A percentile compares a stretch with the other conserved stretches of the same genome.
Conservation (phyloP, 2,329 filamentous ascomycete species). For the Stachybotrys echinatus region DNA sequence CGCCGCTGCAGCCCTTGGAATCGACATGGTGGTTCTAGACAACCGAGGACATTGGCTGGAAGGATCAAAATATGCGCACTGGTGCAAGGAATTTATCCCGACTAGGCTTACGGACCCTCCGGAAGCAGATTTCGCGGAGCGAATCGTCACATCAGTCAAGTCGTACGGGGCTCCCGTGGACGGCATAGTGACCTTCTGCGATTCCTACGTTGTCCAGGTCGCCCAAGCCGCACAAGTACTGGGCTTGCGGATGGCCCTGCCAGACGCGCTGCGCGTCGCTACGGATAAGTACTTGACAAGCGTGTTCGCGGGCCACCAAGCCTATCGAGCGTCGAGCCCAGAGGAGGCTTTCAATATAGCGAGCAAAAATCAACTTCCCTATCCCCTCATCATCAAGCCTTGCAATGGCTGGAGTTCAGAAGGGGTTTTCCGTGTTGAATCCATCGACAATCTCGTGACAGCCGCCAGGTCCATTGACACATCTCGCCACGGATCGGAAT, state of each 20-base stretch:
- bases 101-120: conserved; percentile 2
- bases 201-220: conserved; percentile 2
- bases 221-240: conserved; percentile 3
- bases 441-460: not conserved
- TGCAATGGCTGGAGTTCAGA: conserved; percentile 5
- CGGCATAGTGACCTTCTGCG: conserved; percentile 5
- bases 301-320: conserved; percentile 4
- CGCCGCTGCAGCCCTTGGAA: conserved; percentile 4
- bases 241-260: conserved; percentile 3
- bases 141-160: conserved; percentile 2
- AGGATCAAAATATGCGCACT: conserved; percentile 4
- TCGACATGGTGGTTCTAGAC: conserved; percentile 4
- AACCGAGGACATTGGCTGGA: conserved; percentile 5
- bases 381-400: conserved; percentile 1
- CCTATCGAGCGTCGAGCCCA: conserved; percentile 3
- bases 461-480: conserved; percentile 6
- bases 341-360: conserved; percentile 4
- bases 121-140: conserved; percentile 3
- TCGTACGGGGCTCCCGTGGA: conserved; percentile 6
- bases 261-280: conserved; percentile 3
- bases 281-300: conserved; percentile 7
- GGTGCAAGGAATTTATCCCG: conserved; percentile 6
- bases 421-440: conserved; percentile 11
- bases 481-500: conserved; percentile 4
- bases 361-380: conserved; percentile 1